Evolutionary conservation across 1,139 yeast genomes (phyloP).

Genomic region (Lodderomyces orthopsilosis): DNA sequence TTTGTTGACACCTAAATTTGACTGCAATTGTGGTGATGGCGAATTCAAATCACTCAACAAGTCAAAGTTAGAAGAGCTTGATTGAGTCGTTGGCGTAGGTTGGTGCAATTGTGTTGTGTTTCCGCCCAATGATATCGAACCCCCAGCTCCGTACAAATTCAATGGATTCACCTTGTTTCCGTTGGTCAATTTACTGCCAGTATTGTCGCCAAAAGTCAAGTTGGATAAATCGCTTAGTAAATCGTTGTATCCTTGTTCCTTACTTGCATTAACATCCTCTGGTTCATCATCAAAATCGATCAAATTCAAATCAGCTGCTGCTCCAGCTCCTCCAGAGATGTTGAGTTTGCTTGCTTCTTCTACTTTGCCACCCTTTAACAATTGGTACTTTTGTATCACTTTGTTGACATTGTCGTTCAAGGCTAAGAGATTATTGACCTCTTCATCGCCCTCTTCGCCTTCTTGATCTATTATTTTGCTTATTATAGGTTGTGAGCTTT

Average conservation of each 20-base stretch:
- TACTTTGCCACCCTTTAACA: slow-evolving; percentile 63
- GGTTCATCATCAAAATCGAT: slow-evolving; percentile 78
- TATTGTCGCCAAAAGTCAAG: slow-evolving; percentile 44
- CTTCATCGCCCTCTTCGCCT: slow-evolving; percentile 49
- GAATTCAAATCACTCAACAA: slow-evolving; percentile 47
- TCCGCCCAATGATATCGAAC: slow-evolving; percentile 40
- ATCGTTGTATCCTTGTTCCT: slow-evolving; percentile 57
- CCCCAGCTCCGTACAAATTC: slow-evolving; percentile 48
- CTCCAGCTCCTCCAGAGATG: slow-evolving; percentile 20
- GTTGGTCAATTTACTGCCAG: slow-evolving; percentile 14
- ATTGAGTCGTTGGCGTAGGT: slow-evolving; percentile 13
- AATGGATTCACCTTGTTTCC: slow-evolving; percentile 28
- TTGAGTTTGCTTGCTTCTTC: slow-evolving; percentile 59
- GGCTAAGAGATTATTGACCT: slow-evolving; percentile 62
- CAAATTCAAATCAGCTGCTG: slow-evolving; percentile 50
- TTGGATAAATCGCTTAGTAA: slow-evolving; percentile 70
- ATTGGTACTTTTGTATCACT: slow-evolving; percentile 63
- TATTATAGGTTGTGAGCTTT: slow-evolving; percentile 83
- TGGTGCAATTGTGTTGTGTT: slow-evolving; percentile 14
- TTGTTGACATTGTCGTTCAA: slow-evolving; percentile 78
- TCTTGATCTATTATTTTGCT: slow-evolving; percentile 81
- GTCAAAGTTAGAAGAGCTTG: slow-evolving; percentile 22
- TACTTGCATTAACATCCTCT: slow-evolving; percentile 35
- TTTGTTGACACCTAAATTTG: slow-evolving; percentile 29
- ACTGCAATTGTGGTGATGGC: slow-evolving; percentile 45